phyloP scores from a whole-genome alignment of 768 basidiomycete species.

The Hemileccinum rubropunctum region DNA sequence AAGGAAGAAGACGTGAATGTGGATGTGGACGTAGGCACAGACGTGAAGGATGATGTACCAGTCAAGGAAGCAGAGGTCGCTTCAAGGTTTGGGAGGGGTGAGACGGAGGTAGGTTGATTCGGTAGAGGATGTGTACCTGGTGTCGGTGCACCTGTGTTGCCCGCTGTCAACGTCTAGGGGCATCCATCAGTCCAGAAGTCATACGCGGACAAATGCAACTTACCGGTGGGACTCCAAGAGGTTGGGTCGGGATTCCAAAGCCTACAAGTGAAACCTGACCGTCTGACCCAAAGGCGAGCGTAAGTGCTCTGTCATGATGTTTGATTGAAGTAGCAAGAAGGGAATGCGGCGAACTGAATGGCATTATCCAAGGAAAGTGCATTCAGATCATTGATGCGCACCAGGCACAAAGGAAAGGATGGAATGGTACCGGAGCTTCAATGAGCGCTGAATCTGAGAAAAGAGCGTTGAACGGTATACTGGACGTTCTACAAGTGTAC shows the following conservation, averaged over 20 bases:
- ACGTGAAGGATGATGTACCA: neutral
- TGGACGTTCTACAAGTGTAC: neutral
- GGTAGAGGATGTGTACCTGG: conserved; percentile 1
- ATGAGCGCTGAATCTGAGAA: neutral
- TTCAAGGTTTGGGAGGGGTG: conserved; percentile 17
- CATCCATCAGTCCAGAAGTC: neutral
- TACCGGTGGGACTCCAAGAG: conserved; percentile 1
- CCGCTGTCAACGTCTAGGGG: conserved; percentile 8
- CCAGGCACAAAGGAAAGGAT: conserved; percentile 24
- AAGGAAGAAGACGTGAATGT: conserved; percentile 2
- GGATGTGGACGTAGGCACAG: conserved; percentile 1
- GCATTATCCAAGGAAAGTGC: conserved; percentile 19
- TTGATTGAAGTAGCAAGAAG: conserved; percentile 8
- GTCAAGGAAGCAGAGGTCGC: conserved; percentile 14
- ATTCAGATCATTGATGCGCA: conserved; percentile 30
- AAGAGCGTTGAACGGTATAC: conserved; percentile 1
- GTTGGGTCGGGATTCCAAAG: too few relatives aligned
- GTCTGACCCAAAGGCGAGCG: conserved; percentile 26
- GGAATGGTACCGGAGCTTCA: conserved; percentile 17
- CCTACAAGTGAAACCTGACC: conserved; percentile 29
- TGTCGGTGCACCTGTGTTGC: neutral
- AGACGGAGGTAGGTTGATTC: conserved; percentile 1
- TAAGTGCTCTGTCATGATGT: conserved; percentile 19
- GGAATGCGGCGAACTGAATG: conserved; percentile 6
- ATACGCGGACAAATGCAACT: neutral